Percentiles rank a stretch among this genome's conserved stretches.
These are phyloP conservation scores for Digitaria exilis DNA, from an alignment of 202 grass and related monocot genomes.

Conservation along the genomic window DNA sequence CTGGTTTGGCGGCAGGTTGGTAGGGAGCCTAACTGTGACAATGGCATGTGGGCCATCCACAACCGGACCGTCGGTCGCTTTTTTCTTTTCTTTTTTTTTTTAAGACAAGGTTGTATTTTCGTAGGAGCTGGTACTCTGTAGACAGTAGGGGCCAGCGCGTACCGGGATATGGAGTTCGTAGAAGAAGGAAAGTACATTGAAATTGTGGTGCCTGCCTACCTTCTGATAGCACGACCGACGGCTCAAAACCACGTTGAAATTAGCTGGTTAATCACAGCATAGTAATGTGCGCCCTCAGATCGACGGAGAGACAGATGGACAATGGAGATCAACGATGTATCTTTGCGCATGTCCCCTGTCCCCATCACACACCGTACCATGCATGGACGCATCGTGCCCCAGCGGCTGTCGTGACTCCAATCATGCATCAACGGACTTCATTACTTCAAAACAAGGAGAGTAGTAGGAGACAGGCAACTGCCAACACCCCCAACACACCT, in stretches of 20 bases:
- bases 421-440: neutral
- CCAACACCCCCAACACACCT: neutral
- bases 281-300: neutral
- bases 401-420: neutral
- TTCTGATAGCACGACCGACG: neutral
- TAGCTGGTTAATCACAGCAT: neutral
- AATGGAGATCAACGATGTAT: neutral
- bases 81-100: neutral
- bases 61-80: neutral
- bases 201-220: neutral
- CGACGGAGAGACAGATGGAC: neutral
- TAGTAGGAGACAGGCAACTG: neutral
- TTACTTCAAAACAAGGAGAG: neutral
- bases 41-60: slow-evolving; percentile 22
- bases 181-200: neutral
- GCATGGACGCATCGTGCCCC: neutral
- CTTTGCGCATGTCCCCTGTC: neutral
- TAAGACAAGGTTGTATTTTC: neutral
- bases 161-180: neutral
- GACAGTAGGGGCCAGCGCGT: neutral
- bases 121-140: neutral
- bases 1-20: slow-evolving; percentile 30
- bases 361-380: neutral
- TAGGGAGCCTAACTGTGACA: slow-evolving; percentile 33
- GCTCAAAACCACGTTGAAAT: neutral